Percentiles rank a stretch among this genome's conserved stretches.
phyloP scores from a whole-genome alignment of 2,329 filamentous ascomycete genomes.

The Fusarium zealandicum region DNA sequence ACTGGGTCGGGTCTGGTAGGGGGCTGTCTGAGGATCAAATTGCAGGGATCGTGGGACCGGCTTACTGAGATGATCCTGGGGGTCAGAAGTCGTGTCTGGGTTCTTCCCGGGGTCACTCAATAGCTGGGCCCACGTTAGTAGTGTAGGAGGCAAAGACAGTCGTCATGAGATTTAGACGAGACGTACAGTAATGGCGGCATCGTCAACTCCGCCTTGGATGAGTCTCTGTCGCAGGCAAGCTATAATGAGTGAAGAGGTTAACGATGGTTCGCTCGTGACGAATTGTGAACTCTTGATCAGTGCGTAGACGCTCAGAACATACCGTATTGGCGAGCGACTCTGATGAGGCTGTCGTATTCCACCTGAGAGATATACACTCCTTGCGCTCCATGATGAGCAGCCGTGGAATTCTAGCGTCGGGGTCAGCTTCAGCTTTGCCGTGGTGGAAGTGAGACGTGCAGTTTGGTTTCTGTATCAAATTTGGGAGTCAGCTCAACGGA shows the following conservation, averaged over 20 bases:
- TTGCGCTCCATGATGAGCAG: constrained; percentile 18
- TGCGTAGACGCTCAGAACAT: constrained; percentile 31
- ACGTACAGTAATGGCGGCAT: constrained; percentile 56
- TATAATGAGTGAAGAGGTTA: constrained; percentile 11
- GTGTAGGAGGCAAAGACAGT: too few relatives aligned
- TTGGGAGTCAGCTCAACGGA: background rate
- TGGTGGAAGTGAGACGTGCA: constrained; percentile 8
- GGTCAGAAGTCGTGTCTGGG: background rate
- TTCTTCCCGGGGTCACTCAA: constrained; percentile 14
- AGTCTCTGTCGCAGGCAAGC: constrained; percentile 52
- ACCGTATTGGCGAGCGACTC: constrained; percentile 63
- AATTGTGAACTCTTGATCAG: background rate
- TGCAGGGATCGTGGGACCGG: background rate
- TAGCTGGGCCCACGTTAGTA: constrained; percentile 14
- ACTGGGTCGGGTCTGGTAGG: background rate
- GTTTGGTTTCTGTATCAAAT: constrained; percentile 8
- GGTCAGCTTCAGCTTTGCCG: constrained; percentile 4
- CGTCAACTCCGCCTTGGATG: constrained; percentile 55
- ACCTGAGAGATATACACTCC: constrained; percentile 62
- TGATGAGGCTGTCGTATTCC: constrained; percentile 68
- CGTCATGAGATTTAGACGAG: background rate
- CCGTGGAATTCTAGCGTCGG: constrained; percentile 7
- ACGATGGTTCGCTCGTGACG: too few relatives aligned
- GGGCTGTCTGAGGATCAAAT: background rate
- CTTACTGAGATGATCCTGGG: background rate